These are phyloP conservation scores for Striga hermonthica DNA, from an alignment of 305 asterid genomes.

Conservation along the genomic window DNA sequence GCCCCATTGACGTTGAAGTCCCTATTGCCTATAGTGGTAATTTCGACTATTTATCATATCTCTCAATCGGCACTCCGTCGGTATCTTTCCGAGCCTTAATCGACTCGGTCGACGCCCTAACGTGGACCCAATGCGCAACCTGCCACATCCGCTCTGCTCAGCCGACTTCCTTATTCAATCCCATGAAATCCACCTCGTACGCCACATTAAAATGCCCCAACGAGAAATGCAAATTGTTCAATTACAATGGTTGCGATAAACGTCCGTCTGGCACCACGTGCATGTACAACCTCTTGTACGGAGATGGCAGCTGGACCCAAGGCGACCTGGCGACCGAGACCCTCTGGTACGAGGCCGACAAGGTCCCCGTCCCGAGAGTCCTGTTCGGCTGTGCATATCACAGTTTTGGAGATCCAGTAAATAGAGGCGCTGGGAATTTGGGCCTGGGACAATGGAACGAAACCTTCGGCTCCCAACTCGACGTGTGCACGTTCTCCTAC, in stretches of 20 bases:
- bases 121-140: conserved; percentile 67
- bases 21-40: background rate
- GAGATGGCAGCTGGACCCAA: conserved; percentile 45
- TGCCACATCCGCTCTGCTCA: conserved; percentile 49
- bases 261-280: conserved; percentile 35
- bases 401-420: conserved; percentile 36
- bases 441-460: conserved; percentile 57
- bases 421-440: conserved; percentile 43
- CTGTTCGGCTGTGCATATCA: conserved; percentile 51
- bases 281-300: conserved; percentile 45
- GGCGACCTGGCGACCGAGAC: conserved; percentile 50
- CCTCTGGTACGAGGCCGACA: conserved; percentile 37
- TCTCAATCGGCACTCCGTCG: conserved; percentile 52
- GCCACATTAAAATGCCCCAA: conserved; percentile 39
- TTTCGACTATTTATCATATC: conserved; percentile 47
- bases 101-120: conserved; percentile 60
- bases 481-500: conserved; percentile 51
- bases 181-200: conserved; percentile 47
- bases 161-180: conserved; percentile 52
- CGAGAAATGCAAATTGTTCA: conserved; percentile 38
- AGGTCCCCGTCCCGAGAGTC: conserved; percentile 36
- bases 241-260: conserved; percentile 18
- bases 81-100: conserved; percentile 43
- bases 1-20: conserved; percentile 42
- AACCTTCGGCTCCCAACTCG: conserved; percentile 54